Conservation (phyloP, 805 yeast genomes). For the Sugiyamaella americana region DNA sequence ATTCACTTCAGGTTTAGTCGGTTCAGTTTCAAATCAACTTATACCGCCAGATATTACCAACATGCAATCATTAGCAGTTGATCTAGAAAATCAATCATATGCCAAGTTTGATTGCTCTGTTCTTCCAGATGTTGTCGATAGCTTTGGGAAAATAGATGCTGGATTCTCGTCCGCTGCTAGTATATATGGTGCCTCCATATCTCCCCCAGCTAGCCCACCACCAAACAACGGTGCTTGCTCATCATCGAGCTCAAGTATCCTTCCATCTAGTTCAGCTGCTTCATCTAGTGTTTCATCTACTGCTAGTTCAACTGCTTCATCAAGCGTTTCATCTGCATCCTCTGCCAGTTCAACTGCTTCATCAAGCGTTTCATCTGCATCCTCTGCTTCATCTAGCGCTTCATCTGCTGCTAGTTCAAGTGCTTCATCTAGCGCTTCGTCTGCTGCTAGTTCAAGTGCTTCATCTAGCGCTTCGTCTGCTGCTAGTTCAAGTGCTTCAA, state of each 20-base stretch:
- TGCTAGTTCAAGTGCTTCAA: constrained; percentile 1
- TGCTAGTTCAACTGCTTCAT: constrained; percentile 3
- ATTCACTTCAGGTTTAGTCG: too few species aligned
- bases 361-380: constrained; percentile 4
- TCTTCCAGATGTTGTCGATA: too few species aligned
- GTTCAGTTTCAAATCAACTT: too few species aligned
- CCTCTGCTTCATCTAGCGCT: constrained; percentile 5
- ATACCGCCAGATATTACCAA: too few species aligned
- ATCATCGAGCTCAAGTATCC: constrained; percentile 3
- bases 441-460: constrained; percentile 3
- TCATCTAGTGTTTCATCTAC: constrained; percentile 4
- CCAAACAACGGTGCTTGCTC: too few species aligned
- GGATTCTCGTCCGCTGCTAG: constrained; percentile 2
- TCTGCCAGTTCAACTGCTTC: constrained; percentile 13
- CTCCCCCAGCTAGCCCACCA: too few species aligned
- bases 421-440: neutral
- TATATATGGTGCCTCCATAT: neutral
- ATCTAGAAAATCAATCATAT: too few species aligned
- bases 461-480: constrained; percentile 3
- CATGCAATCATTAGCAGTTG: too few species aligned
- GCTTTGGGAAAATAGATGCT: too few species aligned
- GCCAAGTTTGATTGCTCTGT: too few species aligned
- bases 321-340: constrained; percentile 8
- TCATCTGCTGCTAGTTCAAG: neutral
- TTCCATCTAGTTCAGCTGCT: constrained; percentile 1